Conservation (phyloP, 257 asterid species). For the Perilla frutescens region DNA sequence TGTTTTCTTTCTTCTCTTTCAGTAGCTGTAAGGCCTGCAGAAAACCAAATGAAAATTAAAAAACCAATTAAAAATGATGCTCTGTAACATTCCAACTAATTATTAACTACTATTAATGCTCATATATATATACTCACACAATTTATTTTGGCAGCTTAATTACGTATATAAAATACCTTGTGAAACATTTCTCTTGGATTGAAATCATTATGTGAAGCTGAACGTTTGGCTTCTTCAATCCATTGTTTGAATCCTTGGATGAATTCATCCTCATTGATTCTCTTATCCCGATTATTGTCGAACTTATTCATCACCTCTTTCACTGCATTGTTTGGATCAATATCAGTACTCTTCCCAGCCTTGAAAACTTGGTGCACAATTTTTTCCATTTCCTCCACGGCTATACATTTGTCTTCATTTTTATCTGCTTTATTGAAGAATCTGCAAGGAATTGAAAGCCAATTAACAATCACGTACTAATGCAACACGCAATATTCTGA, state of each 20-base stretch:
- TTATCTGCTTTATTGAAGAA: constrained; percentile 46
- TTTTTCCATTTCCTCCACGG: constrained; percentile 43
- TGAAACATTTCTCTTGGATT: constrained; percentile 34
- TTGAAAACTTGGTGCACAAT: constrained; percentile 44
- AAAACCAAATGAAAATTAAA: background rate
- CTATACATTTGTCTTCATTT: constrained; percentile 39
- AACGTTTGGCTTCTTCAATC: constrained; percentile 43
- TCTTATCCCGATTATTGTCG: constrained; percentile 37
- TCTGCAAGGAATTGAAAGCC: background rate
- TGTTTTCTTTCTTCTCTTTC: constrained; percentile 44
- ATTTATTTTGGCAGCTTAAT: too few relatives aligned
- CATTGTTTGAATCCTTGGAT: constrained; percentile 50
- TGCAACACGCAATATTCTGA: too few relatives aligned
- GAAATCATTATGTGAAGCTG: constrained; percentile 28
- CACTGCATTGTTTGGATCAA: constrained; percentile 47
- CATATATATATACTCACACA: too few relatives aligned
- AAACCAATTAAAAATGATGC: too few relatives aligned
- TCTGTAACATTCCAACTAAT: too few relatives aligned
- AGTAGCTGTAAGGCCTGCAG: constrained; percentile 42
- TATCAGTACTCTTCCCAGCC: constrained; percentile 39
- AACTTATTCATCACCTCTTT: constrained; percentile 43
- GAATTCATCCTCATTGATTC: constrained; percentile 49
- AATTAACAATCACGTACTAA: too few relatives aligned
- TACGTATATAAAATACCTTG: constrained; percentile 37
- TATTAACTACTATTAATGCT: too few relatives aligned